These are phyloP conservation scores for Shiraia bambusicola DNA, from an alignment of 2,329 filamentous ascomycete genomes.

Conservation along the genomic window DNA sequence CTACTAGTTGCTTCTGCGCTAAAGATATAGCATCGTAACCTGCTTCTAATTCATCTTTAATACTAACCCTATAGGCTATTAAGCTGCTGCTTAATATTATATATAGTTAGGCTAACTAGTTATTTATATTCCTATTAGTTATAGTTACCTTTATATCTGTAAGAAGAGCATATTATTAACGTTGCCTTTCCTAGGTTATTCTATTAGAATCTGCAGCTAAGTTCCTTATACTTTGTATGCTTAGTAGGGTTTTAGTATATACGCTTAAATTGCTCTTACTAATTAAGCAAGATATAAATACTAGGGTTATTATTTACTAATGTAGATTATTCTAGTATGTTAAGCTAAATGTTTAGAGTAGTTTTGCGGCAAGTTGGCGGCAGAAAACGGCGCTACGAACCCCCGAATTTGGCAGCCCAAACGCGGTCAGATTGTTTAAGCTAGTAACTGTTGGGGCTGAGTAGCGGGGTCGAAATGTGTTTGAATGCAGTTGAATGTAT, in stretches of 20 bases:
- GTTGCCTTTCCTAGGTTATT: constrained; percentile 14
- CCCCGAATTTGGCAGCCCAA: too few relatives aligned
- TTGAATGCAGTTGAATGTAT: too few relatives aligned
- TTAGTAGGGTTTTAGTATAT: constrained; percentile 13
- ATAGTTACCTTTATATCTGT: constrained; percentile 4
- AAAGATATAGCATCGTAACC: constrained; percentile 5
- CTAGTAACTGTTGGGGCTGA: too few relatives aligned
- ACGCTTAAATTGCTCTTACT: constrained; percentile 14
- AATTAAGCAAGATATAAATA: constrained; percentile 10
- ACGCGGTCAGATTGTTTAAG: too few relatives aligned
- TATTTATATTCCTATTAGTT: constrained; percentile 11
- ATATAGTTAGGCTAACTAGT: too few relatives aligned
- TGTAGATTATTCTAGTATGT: constrained; percentile 15
- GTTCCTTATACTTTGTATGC: constrained; percentile 16
- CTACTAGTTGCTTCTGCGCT: constrained; percentile 7
- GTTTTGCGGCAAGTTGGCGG: too few relatives aligned
- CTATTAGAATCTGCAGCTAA: constrained; percentile 13
- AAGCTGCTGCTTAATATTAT: constrained; percentile 21
- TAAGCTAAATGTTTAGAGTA: too few relatives aligned
- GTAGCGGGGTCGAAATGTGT: too few relatives aligned
- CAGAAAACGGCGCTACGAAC: too few relatives aligned
- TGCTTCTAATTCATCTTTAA: constrained; percentile 7
- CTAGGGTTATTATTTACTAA: constrained; percentile 15
- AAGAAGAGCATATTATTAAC: constrained; percentile 1
- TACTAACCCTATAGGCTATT: constrained; percentile 10